phyloP scores from a whole-genome alignment of 306 rosid genomes.

The Cucurbita maxima region DNA sequence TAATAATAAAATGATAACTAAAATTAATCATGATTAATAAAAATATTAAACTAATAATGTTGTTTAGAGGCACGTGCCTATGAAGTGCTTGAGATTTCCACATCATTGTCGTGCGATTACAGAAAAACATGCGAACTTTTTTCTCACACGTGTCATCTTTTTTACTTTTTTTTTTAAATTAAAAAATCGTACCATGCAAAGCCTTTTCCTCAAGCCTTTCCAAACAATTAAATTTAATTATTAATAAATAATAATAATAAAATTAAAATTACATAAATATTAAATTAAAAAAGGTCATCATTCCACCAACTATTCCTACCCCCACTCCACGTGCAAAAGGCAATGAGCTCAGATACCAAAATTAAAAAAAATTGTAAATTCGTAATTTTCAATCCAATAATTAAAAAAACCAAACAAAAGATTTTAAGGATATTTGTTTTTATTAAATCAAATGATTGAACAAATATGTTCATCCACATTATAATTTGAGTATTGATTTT shows the following conservation, averaged over 20 bases:
- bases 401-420: too few species aligned
- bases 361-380: too few species aligned
- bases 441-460: too few species aligned
- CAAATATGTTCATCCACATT: too few species aligned
- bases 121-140: background rate
- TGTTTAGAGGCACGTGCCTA: background rate
- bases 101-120: background rate
- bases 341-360: background rate
- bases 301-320: background rate
- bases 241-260: background rate
- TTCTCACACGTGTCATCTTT: constrained; percentile 1
- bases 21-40: background rate
- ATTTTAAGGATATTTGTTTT: too few species aligned
- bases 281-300: background rate
- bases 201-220: background rate
- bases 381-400: too few species aligned
- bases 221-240: background rate
- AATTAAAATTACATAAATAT: background rate
- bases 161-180: background rate
- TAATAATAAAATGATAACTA: too few species aligned
- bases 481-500: too few species aligned
- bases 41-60: background rate
- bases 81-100: background rate
- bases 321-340: background rate
- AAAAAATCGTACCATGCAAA: background rate